Percentiles rank a stretch among this genome's conserved stretches.
These are phyloP conservation scores for Helenozyma baotianmanensis DNA, from an alignment of 805 yeast genomes.

Conservation along the genomic window DNA sequence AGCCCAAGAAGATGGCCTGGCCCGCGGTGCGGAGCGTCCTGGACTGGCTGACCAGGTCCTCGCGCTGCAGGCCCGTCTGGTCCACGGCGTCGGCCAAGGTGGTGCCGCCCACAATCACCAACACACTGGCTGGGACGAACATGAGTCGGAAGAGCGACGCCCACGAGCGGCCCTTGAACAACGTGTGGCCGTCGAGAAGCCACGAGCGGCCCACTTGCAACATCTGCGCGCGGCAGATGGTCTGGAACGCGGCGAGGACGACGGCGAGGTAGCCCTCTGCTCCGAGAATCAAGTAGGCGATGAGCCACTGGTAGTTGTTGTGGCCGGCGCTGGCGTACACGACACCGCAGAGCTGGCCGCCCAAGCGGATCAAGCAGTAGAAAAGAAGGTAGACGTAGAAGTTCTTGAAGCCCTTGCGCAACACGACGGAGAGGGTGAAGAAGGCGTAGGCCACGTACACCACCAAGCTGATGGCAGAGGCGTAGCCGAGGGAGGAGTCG, in stretches of 20 bases:
- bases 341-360: conserved; percentile 33
- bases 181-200: conserved; percentile 10
- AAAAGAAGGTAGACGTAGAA: conserved; percentile 21
- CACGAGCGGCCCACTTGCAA: conserved; percentile 23
- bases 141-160: conserved; percentile 18
- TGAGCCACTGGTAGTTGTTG: conserved; percentile 27
- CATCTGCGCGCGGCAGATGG: conserved; percentile 23
- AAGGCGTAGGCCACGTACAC: conserved; percentile 22
- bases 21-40: conserved; percentile 29
- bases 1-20: conserved; percentile 26
- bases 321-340: conserved; percentile 30
- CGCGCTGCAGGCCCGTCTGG: conserved; percentile 3
- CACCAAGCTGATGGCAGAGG: conserved; percentile 28
- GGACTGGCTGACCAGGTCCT: conserved; percentile 13
- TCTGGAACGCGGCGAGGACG: conserved; percentile 24
- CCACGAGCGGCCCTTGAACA: conserved; percentile 4
- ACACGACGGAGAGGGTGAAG: conserved; percentile 16
- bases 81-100: conserved; percentile 20
- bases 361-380: conserved; percentile 28
- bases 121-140: conserved; percentile 30
- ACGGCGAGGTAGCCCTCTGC: conserved; percentile 38
- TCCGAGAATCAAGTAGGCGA: conserved; percentile 34
- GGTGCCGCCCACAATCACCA: conserved; percentile 30
- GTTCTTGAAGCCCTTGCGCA: conserved; percentile 20
- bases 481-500: conserved; percentile 20